Conservation (phyloP, 352 stramenopile genomes). For the Globisporangium spinosum region DNA sequence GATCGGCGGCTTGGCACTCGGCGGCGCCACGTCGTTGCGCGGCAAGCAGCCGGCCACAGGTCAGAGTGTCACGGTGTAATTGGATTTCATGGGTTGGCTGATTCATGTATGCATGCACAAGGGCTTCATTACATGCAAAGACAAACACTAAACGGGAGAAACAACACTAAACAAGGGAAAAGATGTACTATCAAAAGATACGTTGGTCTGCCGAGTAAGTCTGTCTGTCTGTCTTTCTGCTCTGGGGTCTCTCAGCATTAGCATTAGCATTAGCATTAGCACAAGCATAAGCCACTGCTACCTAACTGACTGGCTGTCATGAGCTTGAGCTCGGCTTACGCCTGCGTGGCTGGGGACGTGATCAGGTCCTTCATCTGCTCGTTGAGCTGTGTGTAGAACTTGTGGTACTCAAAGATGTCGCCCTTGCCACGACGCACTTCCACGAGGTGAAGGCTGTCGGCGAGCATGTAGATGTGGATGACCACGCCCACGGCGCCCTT, state of each 20-base stretch:
- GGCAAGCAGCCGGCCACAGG: constrained; percentile 17
- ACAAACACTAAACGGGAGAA: neutral
- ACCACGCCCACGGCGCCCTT: constrained; percentile 87
- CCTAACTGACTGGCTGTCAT: neutral
- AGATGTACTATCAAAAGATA: constrained; percentile 16
- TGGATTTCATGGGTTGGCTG: neutral
- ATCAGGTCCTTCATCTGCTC: constrained; percentile 87
- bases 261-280: neutral
- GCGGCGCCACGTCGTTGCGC: constrained; percentile 21
- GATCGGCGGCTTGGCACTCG: constrained; percentile 63
- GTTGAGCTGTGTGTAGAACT: constrained; percentile 88
- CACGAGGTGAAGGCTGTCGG: constrained; percentile 81
- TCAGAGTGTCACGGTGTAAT: constrained; percentile 43
- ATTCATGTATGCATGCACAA: neutral
- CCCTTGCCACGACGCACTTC: constrained; percentile 88
- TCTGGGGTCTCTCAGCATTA: neutral
- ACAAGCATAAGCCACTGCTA: neutral
- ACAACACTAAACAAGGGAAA: constrained; percentile 6
- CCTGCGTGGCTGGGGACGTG: constrained; percentile 17
- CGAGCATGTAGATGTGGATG: constrained; percentile 90
- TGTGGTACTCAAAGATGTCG: constrained; percentile 91
- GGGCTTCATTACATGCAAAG: neutral
- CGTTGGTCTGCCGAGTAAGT: neutral
- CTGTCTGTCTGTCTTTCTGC: neutral
- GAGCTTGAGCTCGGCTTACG: neutral